Percentiles rank a stretch among this genome's conserved stretches.
Evolutionary conservation across 108 stramenopile species (phyloP).

Genomic region (Parietichytrium sp.): DNA sequence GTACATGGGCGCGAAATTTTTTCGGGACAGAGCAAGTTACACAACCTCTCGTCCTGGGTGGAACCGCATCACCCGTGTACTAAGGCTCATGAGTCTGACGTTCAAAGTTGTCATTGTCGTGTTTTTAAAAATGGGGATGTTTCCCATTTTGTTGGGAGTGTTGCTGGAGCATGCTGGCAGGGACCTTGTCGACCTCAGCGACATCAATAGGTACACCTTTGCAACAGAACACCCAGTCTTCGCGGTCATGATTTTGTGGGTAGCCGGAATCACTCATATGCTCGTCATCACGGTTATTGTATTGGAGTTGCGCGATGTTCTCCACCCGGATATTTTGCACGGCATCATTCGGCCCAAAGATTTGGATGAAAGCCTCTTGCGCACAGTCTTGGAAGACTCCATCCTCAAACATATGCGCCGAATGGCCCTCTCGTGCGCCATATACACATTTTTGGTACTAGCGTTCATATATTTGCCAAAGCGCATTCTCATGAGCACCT

Average conservation of each 20-base stretch:
- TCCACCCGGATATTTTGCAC: conserved; percentile 34
- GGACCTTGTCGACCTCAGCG: not conserved
- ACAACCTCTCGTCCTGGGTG: not conserved
- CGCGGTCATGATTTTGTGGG: conserved; percentile 33
- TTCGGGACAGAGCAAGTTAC: not conserved
- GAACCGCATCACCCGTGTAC: conserved; percentile 1
- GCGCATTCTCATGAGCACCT: not conserved
- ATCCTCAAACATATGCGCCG: not conserved
- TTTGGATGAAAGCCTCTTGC: not conserved
- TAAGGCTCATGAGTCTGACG: conserved; percentile 28
- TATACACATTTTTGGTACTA: conserved; percentile 24
- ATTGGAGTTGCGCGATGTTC: conserved; percentile 11
- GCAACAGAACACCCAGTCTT: conserved; percentile 28
- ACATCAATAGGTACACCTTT: not conserved
- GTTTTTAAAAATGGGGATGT: conserved; percentile 28
- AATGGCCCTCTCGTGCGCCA: conserved; percentile 23
- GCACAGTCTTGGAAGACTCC: conserved; percentile 2
- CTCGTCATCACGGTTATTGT: conserved; percentile 9
- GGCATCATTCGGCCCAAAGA: conserved; percentile 15
- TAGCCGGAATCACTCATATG: conserved; percentile 36
- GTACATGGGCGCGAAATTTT: not conserved
- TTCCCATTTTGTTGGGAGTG: not conserved
- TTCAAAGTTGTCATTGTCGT: conserved; percentile 38
- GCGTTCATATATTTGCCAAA: conserved; percentile 7
- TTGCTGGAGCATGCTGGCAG: not conserved